Evolutionary conservation across 2,329 filamentous ascomycete species (phyloP).

Genomic region (Diaporthe humulicola): DNA sequence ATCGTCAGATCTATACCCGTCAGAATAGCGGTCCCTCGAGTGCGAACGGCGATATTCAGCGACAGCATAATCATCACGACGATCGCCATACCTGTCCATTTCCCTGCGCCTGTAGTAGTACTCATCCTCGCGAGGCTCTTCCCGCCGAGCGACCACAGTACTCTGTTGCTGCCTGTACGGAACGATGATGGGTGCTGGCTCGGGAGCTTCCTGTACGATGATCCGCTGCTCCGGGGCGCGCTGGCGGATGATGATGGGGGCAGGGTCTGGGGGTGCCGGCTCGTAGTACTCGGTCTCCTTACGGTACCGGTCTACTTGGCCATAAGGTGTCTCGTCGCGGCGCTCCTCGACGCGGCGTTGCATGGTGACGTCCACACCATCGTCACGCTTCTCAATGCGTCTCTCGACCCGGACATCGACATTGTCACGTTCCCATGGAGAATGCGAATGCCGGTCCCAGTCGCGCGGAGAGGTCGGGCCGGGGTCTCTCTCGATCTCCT

Average conservation of each 20-base stretch:
- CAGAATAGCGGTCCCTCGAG: slow-evolving; percentile 53
- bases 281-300: slow-evolving; percentile 74
- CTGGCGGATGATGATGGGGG: slow-evolving; percentile 70
- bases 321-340: slow-evolving; percentile 58
- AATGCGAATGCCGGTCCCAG: slow-evolving; percentile 51
- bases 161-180: slow-evolving; percentile 57
- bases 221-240: slow-evolving; percentile 70
- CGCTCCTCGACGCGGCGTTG: slow-evolving; percentile 67
- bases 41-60: slow-evolving; percentile 49
- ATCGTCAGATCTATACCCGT: slow-evolving; percentile 54
- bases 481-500: slow-evolving; percentile 56
- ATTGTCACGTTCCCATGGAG: slow-evolving; percentile 52
- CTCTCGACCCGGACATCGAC: slow-evolving; percentile 59
- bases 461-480: slow-evolving; percentile 46
- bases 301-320: slow-evolving; percentile 70
- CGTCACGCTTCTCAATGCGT: slow-evolving; percentile 56
- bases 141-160: slow-evolving; percentile 48
- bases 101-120: slow-evolving; percentile 66
- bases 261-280: slow-evolving; percentile 57
- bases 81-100: slow-evolving; percentile 54
- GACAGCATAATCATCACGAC: slow-evolving; percentile 51
- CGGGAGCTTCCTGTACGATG: slow-evolving; percentile 69
- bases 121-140: slow-evolving; percentile 60
- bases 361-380: slow-evolving; percentile 64
- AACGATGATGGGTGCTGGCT: slow-evolving; percentile 65